Evolutionary conservation across 352 stramenopile species (phyloP).

Genomic region (Chrysophaeum taylorii): DNA sequence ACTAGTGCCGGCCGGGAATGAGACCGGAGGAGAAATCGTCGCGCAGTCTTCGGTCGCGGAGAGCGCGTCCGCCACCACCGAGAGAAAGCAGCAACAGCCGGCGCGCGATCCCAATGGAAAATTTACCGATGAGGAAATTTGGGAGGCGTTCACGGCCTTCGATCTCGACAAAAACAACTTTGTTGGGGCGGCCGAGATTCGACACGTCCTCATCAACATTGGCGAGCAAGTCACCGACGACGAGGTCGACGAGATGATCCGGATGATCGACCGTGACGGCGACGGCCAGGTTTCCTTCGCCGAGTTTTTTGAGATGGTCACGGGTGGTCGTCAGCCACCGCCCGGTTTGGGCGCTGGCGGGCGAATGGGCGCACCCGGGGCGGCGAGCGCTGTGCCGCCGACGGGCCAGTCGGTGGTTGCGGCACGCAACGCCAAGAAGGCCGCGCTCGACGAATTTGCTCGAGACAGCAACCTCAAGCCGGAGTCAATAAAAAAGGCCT

Average conservation of each 20-base stretch:
- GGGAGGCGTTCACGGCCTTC: constrained; percentile 80
- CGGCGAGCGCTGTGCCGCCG: constrained; percentile 25
- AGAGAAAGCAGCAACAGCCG: constrained; percentile 9
- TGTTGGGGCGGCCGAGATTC: constrained; percentile 80
- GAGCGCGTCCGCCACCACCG: no score
- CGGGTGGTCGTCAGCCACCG: constrained; percentile 75
- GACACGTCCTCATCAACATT: constrained; percentile 87
- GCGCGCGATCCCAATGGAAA: constrained; percentile 77
- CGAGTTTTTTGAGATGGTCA: constrained; percentile 89
- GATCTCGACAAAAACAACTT: constrained; percentile 92
- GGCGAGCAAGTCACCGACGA: constrained; percentile 83
- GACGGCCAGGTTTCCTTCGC: constrained; percentile 85
- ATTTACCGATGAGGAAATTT: constrained; percentile 89
- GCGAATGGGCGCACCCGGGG: constrained; percentile 12
- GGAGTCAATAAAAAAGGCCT: constrained; percentile 88
- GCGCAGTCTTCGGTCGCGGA: no score
- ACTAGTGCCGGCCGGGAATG: constrained; percentile 15
- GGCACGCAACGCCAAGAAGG: constrained; percentile 75
- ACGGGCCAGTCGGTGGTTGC: constrained; percentile 62
- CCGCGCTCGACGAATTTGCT: constrained; percentile 78
- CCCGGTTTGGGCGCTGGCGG: constrained; percentile 49
- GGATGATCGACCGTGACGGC: constrained; percentile 85
- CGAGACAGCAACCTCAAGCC: constrained; percentile 87
- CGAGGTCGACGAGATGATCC: constrained; percentile 91
- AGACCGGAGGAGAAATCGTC: neutral